These are phyloP conservation scores for Neonectria magnoliae DNA, from an alignment of 2,329 filamentous ascomycete genomes.

Conservation along the genomic window DNA sequence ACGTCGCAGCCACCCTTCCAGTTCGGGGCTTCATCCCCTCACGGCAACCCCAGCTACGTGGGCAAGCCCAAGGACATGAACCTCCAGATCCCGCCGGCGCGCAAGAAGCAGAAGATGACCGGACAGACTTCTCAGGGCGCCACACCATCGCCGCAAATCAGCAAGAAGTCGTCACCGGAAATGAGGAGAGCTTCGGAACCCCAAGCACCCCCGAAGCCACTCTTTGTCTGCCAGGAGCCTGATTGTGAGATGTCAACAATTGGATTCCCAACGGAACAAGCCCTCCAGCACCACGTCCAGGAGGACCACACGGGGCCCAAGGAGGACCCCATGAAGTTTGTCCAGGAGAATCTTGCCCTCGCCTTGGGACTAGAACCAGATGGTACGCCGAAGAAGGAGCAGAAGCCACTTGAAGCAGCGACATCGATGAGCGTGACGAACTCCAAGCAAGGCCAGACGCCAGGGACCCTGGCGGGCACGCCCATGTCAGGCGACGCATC, in stretches of 20 bases:
- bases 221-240: conserved; percentile 62
- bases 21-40: conserved; percentile 66
- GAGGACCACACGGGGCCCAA: conserved; percentile 68
- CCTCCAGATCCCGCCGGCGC: conserved; percentile 65
- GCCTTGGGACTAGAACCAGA: conserved; percentile 63
- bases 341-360: conserved; percentile 59
- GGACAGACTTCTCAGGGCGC: conserved; percentile 51
- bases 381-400: conserved; percentile 53
- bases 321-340: conserved; percentile 64
- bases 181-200: conserved; percentile 46
- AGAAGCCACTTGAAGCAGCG: conserved; percentile 44
- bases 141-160: conserved; percentile 59
- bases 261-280: conserved; percentile 65
- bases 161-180: conserved; percentile 60
- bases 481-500: conserved; percentile 62
- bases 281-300: conserved; percentile 62
- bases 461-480: conserved; percentile 54
- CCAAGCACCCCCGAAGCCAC: conserved; percentile 50
- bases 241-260: conserved; percentile 62
- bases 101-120: conserved; percentile 65
- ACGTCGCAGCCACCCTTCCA: conserved; percentile 66
- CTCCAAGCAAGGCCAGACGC: conserved; percentile 61
- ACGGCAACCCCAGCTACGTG: conserved; percentile 67
- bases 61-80: conserved; percentile 63
- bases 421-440: conserved; percentile 52